Conservation (phyloP, 345 rosid species). For the Pelargonium nanum region DNA sequence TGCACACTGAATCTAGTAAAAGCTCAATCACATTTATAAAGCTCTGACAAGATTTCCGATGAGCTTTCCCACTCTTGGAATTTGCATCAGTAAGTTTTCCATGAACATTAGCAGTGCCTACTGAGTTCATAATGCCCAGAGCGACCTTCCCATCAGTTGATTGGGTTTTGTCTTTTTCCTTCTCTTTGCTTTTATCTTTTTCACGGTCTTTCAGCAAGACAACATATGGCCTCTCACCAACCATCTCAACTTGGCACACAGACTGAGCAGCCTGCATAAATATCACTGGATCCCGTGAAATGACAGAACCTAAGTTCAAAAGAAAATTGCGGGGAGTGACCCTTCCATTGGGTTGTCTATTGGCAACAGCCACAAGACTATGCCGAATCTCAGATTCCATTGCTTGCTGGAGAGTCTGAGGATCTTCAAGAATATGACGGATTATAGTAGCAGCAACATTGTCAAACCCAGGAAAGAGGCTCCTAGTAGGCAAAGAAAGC, state of each 20-base stretch:
- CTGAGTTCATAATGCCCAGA: constrained; percentile 25
- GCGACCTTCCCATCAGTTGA: constrained; percentile 50
- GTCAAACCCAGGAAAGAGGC: constrained; percentile 94
- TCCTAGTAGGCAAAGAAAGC: constrained; percentile 72
- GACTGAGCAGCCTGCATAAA: constrained; percentile 75
- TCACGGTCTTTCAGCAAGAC: constrained; percentile 82
- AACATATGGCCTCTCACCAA: constrained; percentile 83
- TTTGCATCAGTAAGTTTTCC: constrained; percentile 42
- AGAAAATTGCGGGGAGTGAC: constrained; percentile 74
- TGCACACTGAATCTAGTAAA: constrained; percentile 57
- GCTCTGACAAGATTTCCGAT: constrained; percentile 73
- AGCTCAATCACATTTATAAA: constrained; percentile 75
- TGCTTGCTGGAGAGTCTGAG: constrained; percentile 91
- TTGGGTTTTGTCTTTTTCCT: constrained; percentile 57
- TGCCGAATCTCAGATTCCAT: constrained; percentile 96
- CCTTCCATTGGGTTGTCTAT: constrained; percentile 74
- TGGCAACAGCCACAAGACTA: constrained; percentile 64
- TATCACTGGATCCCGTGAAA: constrained; percentile 70
- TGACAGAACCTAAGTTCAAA: constrained; percentile 55
- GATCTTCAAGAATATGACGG: constrained; percentile 90
- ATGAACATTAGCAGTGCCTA: constrained; percentile 32
- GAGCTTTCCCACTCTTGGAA: constrained; percentile 58
- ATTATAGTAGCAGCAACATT: constrained; percentile 70
- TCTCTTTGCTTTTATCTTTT: constrained; percentile 65
- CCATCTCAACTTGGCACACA: constrained; percentile 91